Evolutionary conservation across 2,329 filamentous ascomycete genomes (phyloP), one percentile per base, ranked within the genome.

Genomic region (Stylonectria norvegica): DNA sequence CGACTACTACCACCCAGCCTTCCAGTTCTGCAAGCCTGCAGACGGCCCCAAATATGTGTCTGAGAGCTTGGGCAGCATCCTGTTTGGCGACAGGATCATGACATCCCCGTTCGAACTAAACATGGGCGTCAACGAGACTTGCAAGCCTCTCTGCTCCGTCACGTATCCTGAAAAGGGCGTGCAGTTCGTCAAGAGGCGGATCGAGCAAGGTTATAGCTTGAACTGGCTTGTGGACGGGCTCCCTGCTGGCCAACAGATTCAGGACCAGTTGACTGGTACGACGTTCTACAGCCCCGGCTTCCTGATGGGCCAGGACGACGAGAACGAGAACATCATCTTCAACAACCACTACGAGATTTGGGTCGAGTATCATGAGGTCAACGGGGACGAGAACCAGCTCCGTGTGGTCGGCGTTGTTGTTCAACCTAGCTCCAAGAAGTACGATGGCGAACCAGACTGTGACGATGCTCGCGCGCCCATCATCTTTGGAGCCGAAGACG

Each of bases 281-380:
- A 79, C 83, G 34, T 96, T 94, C 61, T 95, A 95, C 66, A 94
- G 83, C 61, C 89, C 91, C 10, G 93, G 93, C 1, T 98, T 98
- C 65, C 75, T 87, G 39, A 73, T 97, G 38, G 89, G 89, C 15
- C 53, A 59, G 35, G 53, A 60, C 6, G 69, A 76, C 20, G 72
- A 76, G 5, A 72, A 77, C 30, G 75, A 75, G 22, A 72, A 83
- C 28, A 65, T 81, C 15, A 67, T 69, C 31, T 75, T 98, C 61
- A 88, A 96, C 72, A 98, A 96, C 65, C 93, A 98, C 66, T 97
- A 94, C 69, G 86, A 97, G 55, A 96, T 98, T 55, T 66, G 84
- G 35, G 79, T 98, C 57, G 91, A 98, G 56, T 97, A 95, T 60
- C 93, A 98, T 62, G 76, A 87, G 56, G 85, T 91, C 27, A 75